Percentiles rank a stretch among this genome's conserved stretches.
Evolutionary conservation across 805 yeast species (phyloP).

Genomic region (Kregervanrija pseudodelftensis): DNA sequence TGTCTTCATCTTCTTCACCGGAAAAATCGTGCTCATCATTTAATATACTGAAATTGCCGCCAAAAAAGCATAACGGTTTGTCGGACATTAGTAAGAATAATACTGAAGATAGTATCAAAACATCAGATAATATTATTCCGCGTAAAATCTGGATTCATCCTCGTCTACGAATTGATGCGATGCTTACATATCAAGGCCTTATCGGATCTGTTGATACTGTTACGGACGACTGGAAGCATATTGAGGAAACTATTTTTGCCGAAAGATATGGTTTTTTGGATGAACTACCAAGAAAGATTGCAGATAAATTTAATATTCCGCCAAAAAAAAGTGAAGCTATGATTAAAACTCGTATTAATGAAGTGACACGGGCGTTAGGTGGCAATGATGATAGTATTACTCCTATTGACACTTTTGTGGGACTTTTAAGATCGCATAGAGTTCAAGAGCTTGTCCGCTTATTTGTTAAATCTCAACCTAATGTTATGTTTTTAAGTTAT

Average conservation of each 20-base stretch:
- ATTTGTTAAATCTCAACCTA: slow-evolving; percentile 19
- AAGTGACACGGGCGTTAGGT: slow-evolving; percentile 14
- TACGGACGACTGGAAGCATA: slow-evolving; percentile 13
- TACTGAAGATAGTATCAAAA: background rate
- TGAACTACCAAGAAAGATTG: slow-evolving; percentile 13
- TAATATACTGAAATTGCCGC: too few relatives aligned
- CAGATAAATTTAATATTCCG: slow-evolving; percentile 15
- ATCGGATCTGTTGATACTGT: slow-evolving; percentile 19
- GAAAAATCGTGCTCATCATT: too few relatives aligned
- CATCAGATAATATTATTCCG: slow-evolving; percentile 15
- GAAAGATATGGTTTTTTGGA: slow-evolving; percentile 15
- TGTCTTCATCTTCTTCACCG: too few relatives aligned
- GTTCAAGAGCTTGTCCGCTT: slow-evolving; percentile 18
- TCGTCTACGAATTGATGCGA: slow-evolving; percentile 24
- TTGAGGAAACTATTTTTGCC: slow-evolving; percentile 22
- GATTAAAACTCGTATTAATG: slow-evolving; percentile 7
- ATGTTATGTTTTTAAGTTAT: slow-evolving; percentile 15
- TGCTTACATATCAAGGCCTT: slow-evolving; percentile 22
- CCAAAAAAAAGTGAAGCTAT: background rate
- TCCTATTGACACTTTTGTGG: slow-evolving; percentile 12
- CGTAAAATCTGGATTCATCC: slow-evolving; percentile 30
- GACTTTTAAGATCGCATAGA: slow-evolving; percentile 13
- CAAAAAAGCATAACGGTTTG: too few relatives aligned
- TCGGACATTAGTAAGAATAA: too few relatives aligned
- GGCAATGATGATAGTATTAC: slow-evolving; percentile 3